These are phyloP conservation scores for Cyclotella kingstonii DNA, from an alignment of 108 stramenopile genomes.

Conservation along the genomic window DNA sequence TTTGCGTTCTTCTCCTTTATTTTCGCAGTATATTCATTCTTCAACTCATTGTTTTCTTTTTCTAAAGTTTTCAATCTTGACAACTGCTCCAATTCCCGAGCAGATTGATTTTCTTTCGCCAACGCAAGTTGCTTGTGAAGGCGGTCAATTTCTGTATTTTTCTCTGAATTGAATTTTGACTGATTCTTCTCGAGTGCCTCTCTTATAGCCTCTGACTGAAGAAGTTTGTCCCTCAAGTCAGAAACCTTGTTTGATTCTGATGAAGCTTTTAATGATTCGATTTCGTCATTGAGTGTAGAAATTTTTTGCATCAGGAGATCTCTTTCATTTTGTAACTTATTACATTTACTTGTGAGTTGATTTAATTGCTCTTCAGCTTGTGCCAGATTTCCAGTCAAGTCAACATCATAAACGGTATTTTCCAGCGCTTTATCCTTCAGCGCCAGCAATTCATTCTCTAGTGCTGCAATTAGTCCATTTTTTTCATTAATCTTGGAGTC, in stretches of 20 bases:
- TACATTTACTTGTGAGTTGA: slow-evolving; percentile 13
- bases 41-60: slow-evolving; percentile 47
- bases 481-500: slow-evolving; percentile 35
- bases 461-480: slow-evolving; percentile 36
- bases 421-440: slow-evolving; percentile 19
- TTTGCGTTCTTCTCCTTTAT: slow-evolving; percentile 67
- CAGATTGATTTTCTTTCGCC: slow-evolving; percentile 37
- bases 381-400: slow-evolving; percentile 15
- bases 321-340: slow-evolving; percentile 18
- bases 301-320: slow-evolving; percentile 32
- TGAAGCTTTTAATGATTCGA: slow-evolving; percentile 26
- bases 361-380: slow-evolving; percentile 19
- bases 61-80: slow-evolving; percentile 46
- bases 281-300: slow-evolving; percentile 43
- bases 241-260: slow-evolving; percentile 27
- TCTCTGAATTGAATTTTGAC: slow-evolving; percentile 42
- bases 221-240: slow-evolving; percentile 33
- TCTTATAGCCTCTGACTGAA: slow-evolving; percentile 46
- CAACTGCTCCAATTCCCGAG: slow-evolving; percentile 46
- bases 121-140: slow-evolving; percentile 61
- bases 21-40: slow-evolving; percentile 54
- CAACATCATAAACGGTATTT: slow-evolving; percentile 19
- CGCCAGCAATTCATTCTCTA: slow-evolving; percentile 32
- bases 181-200: slow-evolving; percentile 57
- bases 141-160: slow-evolving; percentile 66